These are phyloP conservation scores for Quambalaria eucalypti DNA, from an alignment of 1,284 basidiomycete genomes.

Conservation along the genomic window DNA sequence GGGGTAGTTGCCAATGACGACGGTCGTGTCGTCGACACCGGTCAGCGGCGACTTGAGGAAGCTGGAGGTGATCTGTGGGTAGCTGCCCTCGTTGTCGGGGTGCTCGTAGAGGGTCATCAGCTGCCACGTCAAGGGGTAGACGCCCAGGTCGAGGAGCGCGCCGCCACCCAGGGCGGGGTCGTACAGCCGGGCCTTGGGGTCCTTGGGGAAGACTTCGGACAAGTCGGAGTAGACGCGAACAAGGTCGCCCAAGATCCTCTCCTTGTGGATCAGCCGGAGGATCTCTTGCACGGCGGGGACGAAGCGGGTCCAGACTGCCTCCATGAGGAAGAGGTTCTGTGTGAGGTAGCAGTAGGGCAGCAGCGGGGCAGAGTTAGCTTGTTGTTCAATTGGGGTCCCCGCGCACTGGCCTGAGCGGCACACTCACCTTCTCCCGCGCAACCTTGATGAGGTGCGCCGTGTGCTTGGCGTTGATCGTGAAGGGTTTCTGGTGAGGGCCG, in stretches of 20 bases:
- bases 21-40: constrained; percentile 68
- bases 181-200: constrained; percentile 65
- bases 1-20: constrained; percentile 65
- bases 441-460: constrained; percentile 58
- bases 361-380: not conserved
- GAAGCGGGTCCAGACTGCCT: constrained; percentile 36
- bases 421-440: constrained; percentile 52
- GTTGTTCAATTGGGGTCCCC: no score
- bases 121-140: constrained; percentile 42
- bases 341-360: not conserved
- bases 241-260: constrained; percentile 22
- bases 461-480: constrained; percentile 50
- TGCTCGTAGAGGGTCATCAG: constrained; percentile 24
- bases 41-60: constrained; percentile 68
- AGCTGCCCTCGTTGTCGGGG: constrained; percentile 53
- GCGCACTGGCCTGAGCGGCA: no score
- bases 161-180: constrained; percentile 75
- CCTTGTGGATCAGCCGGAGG: constrained; percentile 19
- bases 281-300: constrained; percentile 28
- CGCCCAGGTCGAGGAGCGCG: constrained; percentile 63
- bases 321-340: constrained; percentile 32
- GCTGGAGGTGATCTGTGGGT: constrained; percentile 50
- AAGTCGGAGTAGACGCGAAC: constrained; percentile 23
- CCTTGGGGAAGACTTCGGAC: constrained; percentile 15
- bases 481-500: constrained; percentile 47